These are phyloP conservation scores for Arthrobotrys iridis DNA, from an alignment of 2,329 filamentous ascomycete genomes.

Conservation along the genomic window DNA sequence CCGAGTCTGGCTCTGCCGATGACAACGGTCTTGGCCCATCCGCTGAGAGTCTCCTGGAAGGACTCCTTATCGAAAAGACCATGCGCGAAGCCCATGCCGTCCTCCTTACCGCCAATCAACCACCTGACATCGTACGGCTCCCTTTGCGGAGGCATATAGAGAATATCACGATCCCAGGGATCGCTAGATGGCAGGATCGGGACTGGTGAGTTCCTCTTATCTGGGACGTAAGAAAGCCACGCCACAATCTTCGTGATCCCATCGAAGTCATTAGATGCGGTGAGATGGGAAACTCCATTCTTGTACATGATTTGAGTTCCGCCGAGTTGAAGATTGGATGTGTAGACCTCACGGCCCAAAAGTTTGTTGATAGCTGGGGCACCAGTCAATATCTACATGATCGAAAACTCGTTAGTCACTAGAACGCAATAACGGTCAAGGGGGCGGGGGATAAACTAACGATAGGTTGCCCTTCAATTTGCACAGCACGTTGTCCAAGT, in stretches of 20 bases:
- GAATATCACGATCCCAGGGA: slow-evolving; percentile 90
- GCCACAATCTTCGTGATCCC: slow-evolving; percentile 97
- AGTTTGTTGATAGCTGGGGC: slow-evolving; percentile 98
- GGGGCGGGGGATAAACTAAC: slow-evolving; percentile 52
- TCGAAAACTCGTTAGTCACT: slow-evolving; percentile 15
- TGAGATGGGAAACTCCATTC: slow-evolving; percentile 99
- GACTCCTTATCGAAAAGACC: slow-evolving; percentile 97
- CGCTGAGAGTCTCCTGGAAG: slow-evolving; percentile 94
- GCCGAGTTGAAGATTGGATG: slow-evolving; percentile 97
- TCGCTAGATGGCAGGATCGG: slow-evolving; percentile 90
- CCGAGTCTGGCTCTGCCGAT: slow-evolving; percentile 95
- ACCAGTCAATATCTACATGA: slow-evolving; percentile 80
- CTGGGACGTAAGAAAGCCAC: slow-evolving; percentile 97
- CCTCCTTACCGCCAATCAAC: slow-evolving; percentile 88
- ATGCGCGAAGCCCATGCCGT: slow-evolving; percentile 83
- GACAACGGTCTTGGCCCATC: slow-evolving; percentile 96
- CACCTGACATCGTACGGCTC: slow-evolving; percentile 91
- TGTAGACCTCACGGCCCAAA: slow-evolving; percentile 97
- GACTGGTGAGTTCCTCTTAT: slow-evolving; percentile 90
- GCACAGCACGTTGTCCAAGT: slow-evolving; percentile 96
- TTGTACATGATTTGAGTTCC: slow-evolving; percentile 99
- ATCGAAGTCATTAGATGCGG: slow-evolving; percentile 95
- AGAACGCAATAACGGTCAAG: not conserved
- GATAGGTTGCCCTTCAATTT: slow-evolving; percentile 98
- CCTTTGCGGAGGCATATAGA: slow-evolving; percentile 81